These are phyloP conservation scores for Neofusicoccum cordaticola DNA, from an alignment of 2,329 filamentous ascomycete genomes.

Conservation along the genomic window DNA sequence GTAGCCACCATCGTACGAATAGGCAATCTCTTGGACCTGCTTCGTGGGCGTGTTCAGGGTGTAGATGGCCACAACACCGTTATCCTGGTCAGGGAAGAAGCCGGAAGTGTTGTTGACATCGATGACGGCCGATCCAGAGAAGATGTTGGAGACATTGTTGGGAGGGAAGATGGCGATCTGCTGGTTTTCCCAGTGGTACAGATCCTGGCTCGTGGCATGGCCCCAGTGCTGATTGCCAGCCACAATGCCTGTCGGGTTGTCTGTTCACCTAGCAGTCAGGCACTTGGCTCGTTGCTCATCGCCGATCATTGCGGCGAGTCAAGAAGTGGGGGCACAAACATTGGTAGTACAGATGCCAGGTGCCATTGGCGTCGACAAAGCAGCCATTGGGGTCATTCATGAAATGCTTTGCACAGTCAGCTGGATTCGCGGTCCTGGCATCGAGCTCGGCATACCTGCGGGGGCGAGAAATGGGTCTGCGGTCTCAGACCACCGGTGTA, in stretches of 20 bases:
- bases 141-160: conserved; percentile 54
- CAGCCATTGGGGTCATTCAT: conserved; percentile 66
- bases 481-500: conserved; percentile 45
- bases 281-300: conserved; percentile 17
- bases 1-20: conserved; percentile 60
- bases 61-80: conserved; percentile 63
- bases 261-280: conserved; percentile 26
- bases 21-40: conserved; percentile 61
- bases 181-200: conserved; percentile 65
- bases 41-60: conserved; percentile 43
- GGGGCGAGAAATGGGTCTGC: conserved; percentile 57
- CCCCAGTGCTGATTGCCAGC: conserved; percentile 65
- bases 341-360: conserved; percentile 66
- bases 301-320: background rate
- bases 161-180: conserved; percentile 60
- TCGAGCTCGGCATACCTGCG: conserved; percentile 51
- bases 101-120: conserved; percentile 65
- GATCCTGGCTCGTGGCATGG: conserved; percentile 60
- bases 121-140: conserved; percentile 56
- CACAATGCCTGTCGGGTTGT: conserved; percentile 49
- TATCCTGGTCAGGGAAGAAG: conserved; percentile 60
- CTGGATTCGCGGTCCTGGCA: background rate
- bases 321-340: conserved; percentile 32
- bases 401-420: conserved; percentile 26
- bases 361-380: conserved; percentile 56